Base-by-base conservation (phyloP, 352 stramenopile genomes). In the Phytophthora sojae region DNA sequence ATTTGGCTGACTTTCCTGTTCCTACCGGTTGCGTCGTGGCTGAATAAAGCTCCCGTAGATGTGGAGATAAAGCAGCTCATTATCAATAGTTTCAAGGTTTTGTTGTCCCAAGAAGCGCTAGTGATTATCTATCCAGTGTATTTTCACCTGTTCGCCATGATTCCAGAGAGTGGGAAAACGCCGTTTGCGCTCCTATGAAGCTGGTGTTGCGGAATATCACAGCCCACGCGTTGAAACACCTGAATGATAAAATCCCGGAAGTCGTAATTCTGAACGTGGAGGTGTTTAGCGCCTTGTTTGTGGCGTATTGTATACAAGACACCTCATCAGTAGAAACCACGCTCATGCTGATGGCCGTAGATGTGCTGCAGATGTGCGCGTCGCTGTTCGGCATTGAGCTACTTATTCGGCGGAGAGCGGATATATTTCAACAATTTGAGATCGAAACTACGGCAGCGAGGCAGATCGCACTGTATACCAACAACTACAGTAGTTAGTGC, bases 261-360 rank as follows among this genome's bases (percentile, higher is more conserved):
- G 8, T 51, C n/a, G 17, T 51, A 6, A 51, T 26, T 15, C 44
- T 49, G 14, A 49, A 49, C 17, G 39, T 49, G n/a, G 39, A 49
- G n/a, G 15, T 49, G 39, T 49, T 49, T 21, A 49, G 39, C 7
- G 39, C 39, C 7, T 17, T 49, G 39, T 49, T 49, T 21, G 39
- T 49, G 39, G 39, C 15, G 3, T 49, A 21, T 17, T 21, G 39
- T 21, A 21, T 49, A 4, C 15, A 49, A n/a, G n/a, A 49, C 39
- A 54, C 75, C 5, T 64, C 47, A 0, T 80, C 71, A 42, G 19
- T 73, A 17, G 29, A 30, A 2, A 80, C 52, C 4, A 53, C 45
- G 45, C 26, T 53, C 54, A 35, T 50, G n/a, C 21, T 60, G 6
- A 60, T 60, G 56, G 37, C 39, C 12, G 35, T 26, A 12, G 56